phyloP scores from a whole-genome alignment of 2,329 filamentous ascomycete genomes.

The Cytospora mali region DNA sequence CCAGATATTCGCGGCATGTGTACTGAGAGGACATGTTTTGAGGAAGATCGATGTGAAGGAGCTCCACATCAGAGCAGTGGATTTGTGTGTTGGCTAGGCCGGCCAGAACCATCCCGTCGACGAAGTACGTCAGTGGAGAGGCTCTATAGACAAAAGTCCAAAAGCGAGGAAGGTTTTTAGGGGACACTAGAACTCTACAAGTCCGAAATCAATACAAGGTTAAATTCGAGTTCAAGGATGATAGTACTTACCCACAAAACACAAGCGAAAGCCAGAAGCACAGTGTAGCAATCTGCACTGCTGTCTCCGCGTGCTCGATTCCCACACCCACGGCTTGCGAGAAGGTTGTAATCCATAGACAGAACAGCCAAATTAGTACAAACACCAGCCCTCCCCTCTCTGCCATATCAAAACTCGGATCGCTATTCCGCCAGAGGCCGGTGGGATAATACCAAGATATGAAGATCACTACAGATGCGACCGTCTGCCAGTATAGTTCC shows the following conservation, averaged over 20 bases:
- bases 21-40: too few relatives aligned
- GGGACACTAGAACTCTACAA: slow-evolving; percentile 70
- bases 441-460: slow-evolving; percentile 86
- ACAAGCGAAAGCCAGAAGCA: slow-evolving; percentile 5
- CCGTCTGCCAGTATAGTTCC: slow-evolving; percentile 81
- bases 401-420: too few relatives aligned
- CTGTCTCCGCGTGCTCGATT: neutral
- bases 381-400: slow-evolving; percentile 69
- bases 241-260: slow-evolving; percentile 12
- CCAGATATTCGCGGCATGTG: slow-evolving; percentile 61
- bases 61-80: slow-evolving; percentile 69
- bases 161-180: slow-evolving; percentile 66
- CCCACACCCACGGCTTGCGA: slow-evolving; percentile 1
- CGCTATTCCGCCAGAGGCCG: slow-evolving; percentile 72
- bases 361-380: slow-evolving; percentile 62
- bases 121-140: slow-evolving; percentile 83
- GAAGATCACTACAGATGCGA: slow-evolving; percentile 77
- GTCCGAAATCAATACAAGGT: slow-evolving; percentile 39
- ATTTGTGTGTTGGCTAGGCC: slow-evolving; percentile 70
- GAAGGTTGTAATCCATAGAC: slow-evolving; percentile 62
- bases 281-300: slow-evolving; percentile 4
- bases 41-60: slow-evolving; percentile 64
- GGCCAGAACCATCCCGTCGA: slow-evolving; percentile 70
- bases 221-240: too few relatives aligned
- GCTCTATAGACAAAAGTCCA: slow-evolving; percentile 86